phyloP scores from a whole-genome alignment of 257 asterid genomes.

The Rubia yunnanensis region DNA sequence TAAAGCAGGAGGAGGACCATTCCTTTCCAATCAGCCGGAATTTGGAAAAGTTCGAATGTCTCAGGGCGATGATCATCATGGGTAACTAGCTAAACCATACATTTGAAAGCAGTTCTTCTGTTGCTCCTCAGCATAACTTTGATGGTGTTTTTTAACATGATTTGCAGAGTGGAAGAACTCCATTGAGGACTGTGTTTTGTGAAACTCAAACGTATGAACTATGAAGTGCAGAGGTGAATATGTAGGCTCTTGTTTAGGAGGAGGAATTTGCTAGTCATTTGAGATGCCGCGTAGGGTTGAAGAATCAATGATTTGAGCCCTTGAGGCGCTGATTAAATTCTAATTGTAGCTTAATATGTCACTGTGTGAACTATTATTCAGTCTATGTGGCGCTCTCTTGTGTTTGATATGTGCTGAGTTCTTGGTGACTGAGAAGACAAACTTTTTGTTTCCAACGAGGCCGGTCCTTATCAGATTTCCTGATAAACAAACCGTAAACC shows the following conservation, averaged over 20 bases:
- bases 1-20: conserved; percentile 12
- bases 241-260: conserved; percentile 5
- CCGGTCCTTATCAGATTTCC: too few relatives aligned
- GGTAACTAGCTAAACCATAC: conserved; percentile 12
- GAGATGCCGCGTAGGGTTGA: not conserved
- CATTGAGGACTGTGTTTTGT: conserved; percentile 6
- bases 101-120: not conserved
- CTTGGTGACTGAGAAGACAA: too few relatives aligned
- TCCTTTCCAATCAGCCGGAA: conserved; percentile 17
- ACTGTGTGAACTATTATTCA: not conserved
- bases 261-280: not conserved
- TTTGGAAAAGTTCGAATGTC: conserved; percentile 19
- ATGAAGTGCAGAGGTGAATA: conserved; percentile 3
- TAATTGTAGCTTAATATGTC: not conserved
- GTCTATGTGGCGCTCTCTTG: too few relatives aligned
- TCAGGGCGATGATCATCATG: conserved; percentile 15
- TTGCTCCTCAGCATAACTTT: not conserved
- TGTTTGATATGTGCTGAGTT: too few relatives aligned
- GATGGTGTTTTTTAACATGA: not conserved
- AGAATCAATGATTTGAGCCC: too few relatives aligned
- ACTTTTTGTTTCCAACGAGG: too few relatives aligned
- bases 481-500: too few relatives aligned
- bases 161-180: conserved; percentile 12
- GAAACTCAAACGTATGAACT: conserved; percentile 7
- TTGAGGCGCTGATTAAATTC: not conserved